Conservation (phyloP, 176 grass and related monocot genomes). For the Oryza nivara region DNA sequence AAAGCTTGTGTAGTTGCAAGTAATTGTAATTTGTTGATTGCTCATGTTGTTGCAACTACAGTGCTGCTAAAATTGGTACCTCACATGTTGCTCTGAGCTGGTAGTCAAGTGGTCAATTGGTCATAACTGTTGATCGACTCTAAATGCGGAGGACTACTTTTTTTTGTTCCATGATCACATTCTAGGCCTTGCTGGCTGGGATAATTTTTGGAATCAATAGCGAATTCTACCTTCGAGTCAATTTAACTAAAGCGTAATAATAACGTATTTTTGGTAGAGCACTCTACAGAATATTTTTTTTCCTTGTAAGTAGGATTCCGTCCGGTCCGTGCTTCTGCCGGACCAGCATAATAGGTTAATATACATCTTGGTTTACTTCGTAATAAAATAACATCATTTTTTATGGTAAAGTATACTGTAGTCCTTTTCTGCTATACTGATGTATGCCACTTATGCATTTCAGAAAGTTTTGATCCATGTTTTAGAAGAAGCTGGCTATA, state of each 20-base stretch:
- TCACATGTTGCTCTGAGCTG: not conserved
- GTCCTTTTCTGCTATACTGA: constrained; percentile 20
- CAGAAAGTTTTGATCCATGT: constrained; percentile 79
- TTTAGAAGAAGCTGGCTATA: constrained; percentile 82
- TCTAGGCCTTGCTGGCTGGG: not conserved
- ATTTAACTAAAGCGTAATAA: not conserved
- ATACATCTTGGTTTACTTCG: not conserved
- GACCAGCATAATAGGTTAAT: not conserved
- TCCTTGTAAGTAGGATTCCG: not conserved
- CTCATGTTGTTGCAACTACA: constrained; percentile 10
- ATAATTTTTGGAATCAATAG: not conserved
- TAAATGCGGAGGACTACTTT: not conserved
- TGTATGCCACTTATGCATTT: not conserved
- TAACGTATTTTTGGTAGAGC: not conserved
- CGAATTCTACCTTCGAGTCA: not conserved
- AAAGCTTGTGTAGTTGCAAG: not conserved
- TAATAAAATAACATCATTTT: not conserved
- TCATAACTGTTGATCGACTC: not conserved
- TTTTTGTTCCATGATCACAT: not conserved
- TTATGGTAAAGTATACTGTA: not conserved
- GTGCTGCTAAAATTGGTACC: not conserved
- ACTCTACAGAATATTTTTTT: not conserved
- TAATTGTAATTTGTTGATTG: constrained; percentile 1
- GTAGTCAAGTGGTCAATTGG: not conserved
- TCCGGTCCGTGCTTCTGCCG: not conserved